These are phyloP conservation scores for Penicillium verrucosum DNA, from an alignment of 2,329 filamentous ascomycete genomes.

Conservation along the genomic window DNA sequence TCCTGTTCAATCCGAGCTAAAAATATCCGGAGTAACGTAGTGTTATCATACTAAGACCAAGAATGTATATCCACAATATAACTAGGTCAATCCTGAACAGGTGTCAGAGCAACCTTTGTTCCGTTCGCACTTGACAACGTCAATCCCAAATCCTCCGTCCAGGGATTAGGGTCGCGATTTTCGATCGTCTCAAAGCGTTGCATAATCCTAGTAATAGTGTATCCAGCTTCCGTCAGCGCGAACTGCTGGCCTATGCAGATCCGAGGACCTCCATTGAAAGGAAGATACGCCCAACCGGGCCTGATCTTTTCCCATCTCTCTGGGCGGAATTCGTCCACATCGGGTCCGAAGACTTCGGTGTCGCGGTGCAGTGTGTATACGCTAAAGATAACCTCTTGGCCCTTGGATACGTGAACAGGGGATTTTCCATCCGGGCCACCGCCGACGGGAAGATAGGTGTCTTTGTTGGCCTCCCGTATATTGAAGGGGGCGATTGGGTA, in stretches of 20 bases:
- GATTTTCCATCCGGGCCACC: slow-evolving; percentile 58
- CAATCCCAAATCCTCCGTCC: slow-evolving; percentile 25
- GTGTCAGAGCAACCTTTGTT: slow-evolving; percentile 17
- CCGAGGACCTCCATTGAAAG: slow-evolving; percentile 34
- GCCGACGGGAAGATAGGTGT: slow-evolving; percentile 45
- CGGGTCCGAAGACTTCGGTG: slow-evolving; percentile 43
- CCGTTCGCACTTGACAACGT: slow-evolving; percentile 25
- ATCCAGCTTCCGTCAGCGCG: slow-evolving; percentile 37
- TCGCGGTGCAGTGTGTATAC: slow-evolving; percentile 71
- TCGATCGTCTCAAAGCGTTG: slow-evolving; percentile 30
- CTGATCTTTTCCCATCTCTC: slow-evolving; percentile 45
- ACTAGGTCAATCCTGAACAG: background rate
- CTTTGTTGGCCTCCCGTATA: slow-evolving; percentile 32
- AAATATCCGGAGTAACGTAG: background rate
- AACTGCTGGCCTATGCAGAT: slow-evolving; percentile 38
- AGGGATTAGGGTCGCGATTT: slow-evolving; percentile 28
- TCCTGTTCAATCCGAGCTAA: background rate
- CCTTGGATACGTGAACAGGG: slow-evolving; percentile 64
- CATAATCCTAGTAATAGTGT: slow-evolving; percentile 33
- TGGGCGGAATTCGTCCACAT: slow-evolving; percentile 47
- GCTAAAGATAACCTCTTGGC: slow-evolving; percentile 62
- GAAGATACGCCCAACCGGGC: slow-evolving; percentile 34
- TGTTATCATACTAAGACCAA: no score
- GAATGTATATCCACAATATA: background rate
- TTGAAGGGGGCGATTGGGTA: slow-evolving; percentile 46